phyloP scores from a whole-genome alignment of 306 rosid species.

The Cicer yamashitae region DNA sequence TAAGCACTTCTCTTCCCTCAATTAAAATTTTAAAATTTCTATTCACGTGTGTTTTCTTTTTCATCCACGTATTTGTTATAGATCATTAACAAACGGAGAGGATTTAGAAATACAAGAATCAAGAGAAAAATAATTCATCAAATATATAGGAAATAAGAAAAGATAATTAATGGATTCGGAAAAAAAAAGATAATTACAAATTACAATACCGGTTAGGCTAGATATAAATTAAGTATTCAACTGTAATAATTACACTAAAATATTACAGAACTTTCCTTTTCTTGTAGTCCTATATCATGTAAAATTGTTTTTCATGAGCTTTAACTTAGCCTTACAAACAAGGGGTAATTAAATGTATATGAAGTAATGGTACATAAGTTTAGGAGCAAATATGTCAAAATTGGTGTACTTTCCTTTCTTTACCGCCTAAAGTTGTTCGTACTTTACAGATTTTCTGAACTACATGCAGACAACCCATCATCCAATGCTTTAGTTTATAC shows the following conservation, averaged over 20 bases:
- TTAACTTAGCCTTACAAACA: slow-evolving; percentile 22
- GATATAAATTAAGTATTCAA: neutral
- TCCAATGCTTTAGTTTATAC: slow-evolving; percentile 32
- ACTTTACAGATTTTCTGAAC: slow-evolving; percentile 45
- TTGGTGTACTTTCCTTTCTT: slow-evolving; percentile 36
- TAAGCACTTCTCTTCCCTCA: too few relatives aligned
- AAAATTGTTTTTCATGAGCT: slow-evolving; percentile 3
- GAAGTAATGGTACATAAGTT: slow-evolving; percentile 32
- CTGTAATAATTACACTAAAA: slow-evolving; percentile 18
- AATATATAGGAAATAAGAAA: neutral
- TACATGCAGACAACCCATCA: slow-evolving; percentile 32
- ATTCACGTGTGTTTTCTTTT: too few relatives aligned
- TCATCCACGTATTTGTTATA: too few relatives aligned
- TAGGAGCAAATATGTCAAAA: slow-evolving; percentile 44
- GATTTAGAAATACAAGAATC: neutral
- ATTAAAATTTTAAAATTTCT: too few relatives aligned
- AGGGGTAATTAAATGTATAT: slow-evolving; percentile 3
- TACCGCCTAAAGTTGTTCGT: slow-evolving; percentile 27
- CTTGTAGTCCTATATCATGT: neutral
- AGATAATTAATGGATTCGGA: neutral
- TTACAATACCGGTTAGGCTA: neutral
- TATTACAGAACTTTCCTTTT: slow-evolving; percentile 22
- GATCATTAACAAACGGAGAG: neutral
- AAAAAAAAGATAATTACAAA: neutral
- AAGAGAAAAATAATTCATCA: neutral